Percentiles rank a stretch among this genome's conserved stretches.
These are phyloP conservation scores for Aphanocladium album DNA, from an alignment of 2,329 filamentous ascomycete genomes.

Conservation along the genomic window DNA sequence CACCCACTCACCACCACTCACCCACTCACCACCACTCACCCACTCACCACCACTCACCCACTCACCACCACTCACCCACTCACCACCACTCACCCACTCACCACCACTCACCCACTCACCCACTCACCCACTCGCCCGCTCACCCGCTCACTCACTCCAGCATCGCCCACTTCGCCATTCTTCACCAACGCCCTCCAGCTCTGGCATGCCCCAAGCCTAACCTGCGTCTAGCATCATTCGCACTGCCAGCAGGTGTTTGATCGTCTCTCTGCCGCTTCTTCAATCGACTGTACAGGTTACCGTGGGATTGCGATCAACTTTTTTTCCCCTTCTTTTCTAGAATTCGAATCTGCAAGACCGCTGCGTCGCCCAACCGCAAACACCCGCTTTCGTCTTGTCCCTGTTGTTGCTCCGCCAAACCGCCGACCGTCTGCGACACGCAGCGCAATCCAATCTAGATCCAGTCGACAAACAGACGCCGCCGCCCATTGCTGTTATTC, in stretches of 20 bases:
- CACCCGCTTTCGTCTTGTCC: background rate
- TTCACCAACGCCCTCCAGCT: background rate
- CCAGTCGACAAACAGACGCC: background rate
- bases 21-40: too few relatives aligned
- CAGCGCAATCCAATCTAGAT: background rate
- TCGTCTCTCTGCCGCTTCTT: background rate
- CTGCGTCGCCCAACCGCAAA: background rate
- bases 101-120: background rate
- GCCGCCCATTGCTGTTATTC: background rate
- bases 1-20: too few relatives aligned
- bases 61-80: too few relatives aligned
- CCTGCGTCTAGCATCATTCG: constrained; percentile 6
- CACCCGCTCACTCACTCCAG: too few relatives aligned
- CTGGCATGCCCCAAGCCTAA: background rate
- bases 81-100: background rate
- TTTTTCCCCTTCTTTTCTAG: background rate
- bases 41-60: too few relatives aligned
- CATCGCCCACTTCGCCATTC: too few relatives aligned
- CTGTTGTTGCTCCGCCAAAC: background rate
- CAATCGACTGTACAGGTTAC: background rate
- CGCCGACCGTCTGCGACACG: background rate
- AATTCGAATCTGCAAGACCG: too few relatives aligned
- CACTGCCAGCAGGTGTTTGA: constrained; percentile 2
- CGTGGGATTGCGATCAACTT: background rate
- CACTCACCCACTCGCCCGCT: too few relatives aligned